These are phyloP conservation scores for Rhodotorula taiwanensis DNA, from an alignment of 768 basidiomycete species.

Conservation along the genomic window DNA sequence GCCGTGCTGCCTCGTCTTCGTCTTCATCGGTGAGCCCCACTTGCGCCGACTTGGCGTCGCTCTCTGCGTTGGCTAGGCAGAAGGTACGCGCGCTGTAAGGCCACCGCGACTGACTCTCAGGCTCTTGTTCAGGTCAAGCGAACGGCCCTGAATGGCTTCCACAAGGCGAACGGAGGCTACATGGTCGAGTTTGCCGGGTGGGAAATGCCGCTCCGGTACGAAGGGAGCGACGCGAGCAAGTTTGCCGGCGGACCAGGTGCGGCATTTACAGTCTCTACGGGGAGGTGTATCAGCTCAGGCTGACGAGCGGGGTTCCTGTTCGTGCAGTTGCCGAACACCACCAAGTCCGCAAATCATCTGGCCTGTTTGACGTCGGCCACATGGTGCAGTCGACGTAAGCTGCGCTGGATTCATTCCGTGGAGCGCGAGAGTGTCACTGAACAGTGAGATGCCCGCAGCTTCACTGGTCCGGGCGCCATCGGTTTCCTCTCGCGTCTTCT, in stretches of 20 bases:
- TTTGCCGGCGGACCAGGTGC: conserved; percentile 34
- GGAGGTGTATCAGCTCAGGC: background rate
- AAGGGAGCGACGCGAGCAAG: conserved; percentile 68
- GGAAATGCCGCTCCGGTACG: conserved; percentile 86
- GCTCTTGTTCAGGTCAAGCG: conserved; percentile 21
- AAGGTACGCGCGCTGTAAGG: too few relatives aligned
- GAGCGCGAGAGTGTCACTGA: background rate
- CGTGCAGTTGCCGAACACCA: conserved; percentile 75
- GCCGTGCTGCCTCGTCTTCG: background rate
- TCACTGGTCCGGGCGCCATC: conserved; percentile 69
- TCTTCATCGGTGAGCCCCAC: background rate
- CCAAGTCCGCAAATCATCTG: conserved; percentile 71
- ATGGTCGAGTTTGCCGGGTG: conserved; percentile 97
- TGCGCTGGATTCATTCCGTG: background rate
- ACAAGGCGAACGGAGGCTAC: conserved; percentile 68
- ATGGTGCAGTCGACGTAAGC: conserved; percentile 88
- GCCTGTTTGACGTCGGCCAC: conserved; percentile 94
- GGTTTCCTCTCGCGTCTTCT: conserved; percentile 83
- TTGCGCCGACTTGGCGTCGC: background rate
- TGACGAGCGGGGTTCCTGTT: background rate
- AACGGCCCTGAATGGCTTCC: conserved; percentile 70
- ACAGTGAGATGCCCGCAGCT: conserved; percentile 50
- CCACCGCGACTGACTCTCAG: too few relatives aligned
- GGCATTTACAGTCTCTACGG: background rate
- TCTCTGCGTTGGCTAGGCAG: too few relatives aligned